A percentile compares a stretch with the other conserved stretches of the same genome.
These are phyloP conservation scores for Flaveria bidentis DNA, from an alignment of 129 eudicot genomes.

Conservation along the genomic window DNA sequence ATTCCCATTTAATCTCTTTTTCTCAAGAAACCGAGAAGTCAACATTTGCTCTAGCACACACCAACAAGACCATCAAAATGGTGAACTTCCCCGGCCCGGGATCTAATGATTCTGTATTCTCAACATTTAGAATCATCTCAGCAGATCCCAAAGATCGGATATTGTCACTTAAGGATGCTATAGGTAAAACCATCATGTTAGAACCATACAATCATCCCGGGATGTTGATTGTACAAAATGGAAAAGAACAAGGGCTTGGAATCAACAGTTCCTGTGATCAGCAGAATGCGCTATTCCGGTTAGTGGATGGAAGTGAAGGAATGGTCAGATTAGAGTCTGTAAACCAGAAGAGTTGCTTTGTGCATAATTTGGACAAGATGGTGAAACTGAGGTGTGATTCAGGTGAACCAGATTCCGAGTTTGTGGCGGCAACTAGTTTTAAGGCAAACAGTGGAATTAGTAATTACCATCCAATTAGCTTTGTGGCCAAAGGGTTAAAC, in stretches of 20 bases:
- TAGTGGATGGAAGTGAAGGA: slow-evolving; percentile 55
- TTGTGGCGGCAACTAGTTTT: slow-evolving; percentile 50
- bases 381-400: slow-evolving; percentile 57
- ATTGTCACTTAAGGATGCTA: slow-evolving; percentile 24
- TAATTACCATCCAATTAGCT: slow-evolving; percentile 78
- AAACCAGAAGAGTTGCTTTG: slow-evolving; percentile 55
- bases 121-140: slow-evolving; percentile 69
- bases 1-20: slow-evolving; percentile 62
- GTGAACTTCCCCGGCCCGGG: slow-evolving; percentile 55
- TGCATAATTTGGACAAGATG: slow-evolving; percentile 32
- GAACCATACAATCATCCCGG: slow-evolving; percentile 79
- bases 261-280: slow-evolving; percentile 26
- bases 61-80: slow-evolving; percentile 38
- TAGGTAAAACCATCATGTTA: slow-evolving; percentile 57
- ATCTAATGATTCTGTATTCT: slow-evolving; percentile 43
- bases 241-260: slow-evolving; percentile 43
- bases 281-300: slow-evolving; percentile 36
- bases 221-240: slow-evolving; percentile 48
- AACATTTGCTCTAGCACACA: slow-evolving; percentile 38
- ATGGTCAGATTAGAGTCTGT: slow-evolving; percentile 58
- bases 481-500: slow-evolving; percentile 67
- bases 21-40: slow-evolving; percentile 49
- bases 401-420: slow-evolving; percentile 29
- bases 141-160: background rate
- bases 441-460: slow-evolving; percentile 53